A percentile compares a stretch with the other conserved stretches of the same genome.
phyloP scores from a whole-genome alignment of 306 rosid genomes.

The Canavalia ensiformis region DNA sequence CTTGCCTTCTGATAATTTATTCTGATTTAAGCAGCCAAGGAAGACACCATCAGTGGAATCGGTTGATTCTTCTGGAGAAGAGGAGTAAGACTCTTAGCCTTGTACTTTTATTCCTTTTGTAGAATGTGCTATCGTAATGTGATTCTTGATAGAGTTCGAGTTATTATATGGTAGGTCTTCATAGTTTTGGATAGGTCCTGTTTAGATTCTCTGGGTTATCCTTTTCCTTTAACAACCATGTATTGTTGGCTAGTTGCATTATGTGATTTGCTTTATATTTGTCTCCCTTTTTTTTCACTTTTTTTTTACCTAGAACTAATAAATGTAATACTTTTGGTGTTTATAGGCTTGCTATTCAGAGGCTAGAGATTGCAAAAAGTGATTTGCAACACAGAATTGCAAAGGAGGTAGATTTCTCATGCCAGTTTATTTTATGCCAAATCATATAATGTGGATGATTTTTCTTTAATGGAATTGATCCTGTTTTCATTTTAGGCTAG shows the following conservation, averaged over 20 bases:
- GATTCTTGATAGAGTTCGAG: constrained; percentile 30
- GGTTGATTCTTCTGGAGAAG: constrained; percentile 97
- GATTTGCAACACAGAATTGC: constrained; percentile 95
- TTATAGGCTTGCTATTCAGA: constrained; percentile 93
- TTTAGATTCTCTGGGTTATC: neutral
- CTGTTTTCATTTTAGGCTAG: constrained; percentile 73
- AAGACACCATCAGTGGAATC: constrained; percentile 95
- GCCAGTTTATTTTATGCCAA: constrained; percentile 39
- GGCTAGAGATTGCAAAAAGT: constrained; percentile 91
- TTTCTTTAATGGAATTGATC: constrained; percentile 41
- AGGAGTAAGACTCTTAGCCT: constrained; percentile 77
- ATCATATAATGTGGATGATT: constrained; percentile 18
- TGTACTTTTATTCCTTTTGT: constrained; percentile 32
- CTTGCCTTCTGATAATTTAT: constrained; percentile 46
- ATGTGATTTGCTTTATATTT: neutral
- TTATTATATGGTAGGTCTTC: neutral
- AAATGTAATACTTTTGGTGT: constrained; percentile 20
- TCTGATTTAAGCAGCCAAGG: constrained; percentile 74
- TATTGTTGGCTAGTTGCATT: constrained; percentile 10
- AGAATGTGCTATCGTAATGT: neutral
- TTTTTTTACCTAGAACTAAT: neutral
- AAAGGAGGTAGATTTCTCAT: constrained; percentile 78
- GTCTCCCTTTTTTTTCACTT: neutral
- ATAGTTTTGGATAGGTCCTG: neutral
- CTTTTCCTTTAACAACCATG: constrained; percentile 26